Evolutionary conservation across 805 yeast species (phyloP), one percentile per base, ranked within the genome.

Genomic region (Vanderwaltozyma yarrowii): DNA sequence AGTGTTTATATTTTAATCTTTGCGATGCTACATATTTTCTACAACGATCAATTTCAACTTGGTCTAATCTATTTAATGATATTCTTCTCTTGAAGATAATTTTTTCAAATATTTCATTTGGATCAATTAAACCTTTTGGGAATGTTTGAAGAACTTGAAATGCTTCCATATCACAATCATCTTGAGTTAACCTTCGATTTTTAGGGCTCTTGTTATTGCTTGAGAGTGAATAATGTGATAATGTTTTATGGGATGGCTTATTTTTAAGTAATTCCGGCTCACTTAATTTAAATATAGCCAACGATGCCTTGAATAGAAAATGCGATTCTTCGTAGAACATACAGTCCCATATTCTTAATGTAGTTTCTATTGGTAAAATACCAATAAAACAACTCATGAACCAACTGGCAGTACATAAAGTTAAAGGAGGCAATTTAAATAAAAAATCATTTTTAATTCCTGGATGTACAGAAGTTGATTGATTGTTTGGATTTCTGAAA

Each of bases 301-400:
- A 62, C 1, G 95, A 79, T 3, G 84, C 72, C 41, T 94, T 75
- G 64, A 87, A 92, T 14, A 92, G 66, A 10, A 92, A 74, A 51
- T 84, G 84, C 2, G 95, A 80, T 21, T 86, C 96, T 56, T 89
- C 97, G 54, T 82, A 86, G 67, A 94, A 88, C 35, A 89, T 62
- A 44, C 94, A 84, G 60, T 92, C 98, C 97, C 98, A 89, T 0
- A 92, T 79, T 39, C 97, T 65, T 32, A 92, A 64, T 8, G 86
- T 80, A 0, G 94, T 74, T 53, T 92, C 97, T 17, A 86, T 76
- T 0, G 98, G 98, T 19, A 92, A 61, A 1, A 80, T 76, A 0
- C 95, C 95, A 26, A 92, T 86, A 61, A 83, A 92, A n/a, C 85
- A 74, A 50, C 96, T 83, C 97, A 92, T 89, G 55, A 92, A 92